Evolutionary conservation across 495 filamentous ascomycete species (phyloP).

Genomic region (Articulospora tetracladia): DNA sequence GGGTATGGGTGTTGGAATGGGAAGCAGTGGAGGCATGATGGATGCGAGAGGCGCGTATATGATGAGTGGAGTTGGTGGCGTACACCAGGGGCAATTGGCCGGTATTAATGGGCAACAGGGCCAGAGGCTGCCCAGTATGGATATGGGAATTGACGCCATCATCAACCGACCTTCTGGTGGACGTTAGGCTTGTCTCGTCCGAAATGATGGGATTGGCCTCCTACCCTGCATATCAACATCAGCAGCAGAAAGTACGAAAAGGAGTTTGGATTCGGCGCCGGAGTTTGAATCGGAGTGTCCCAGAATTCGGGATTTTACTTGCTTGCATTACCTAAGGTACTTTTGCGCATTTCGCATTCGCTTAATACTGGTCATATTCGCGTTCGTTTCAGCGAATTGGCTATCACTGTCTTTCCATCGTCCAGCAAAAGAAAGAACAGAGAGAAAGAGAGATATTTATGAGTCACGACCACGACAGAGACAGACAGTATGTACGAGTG

Average conservation of each 20-base stretch:
- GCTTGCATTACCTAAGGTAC: neutral
- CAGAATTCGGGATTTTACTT: neutral
- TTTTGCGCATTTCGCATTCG: neutral
- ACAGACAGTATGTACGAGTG: neutral
- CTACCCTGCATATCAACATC: neutral
- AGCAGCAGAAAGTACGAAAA: neutral
- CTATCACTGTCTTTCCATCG: neutral
- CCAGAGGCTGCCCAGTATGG: constrained; percentile 45
- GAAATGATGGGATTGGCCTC: neutral
- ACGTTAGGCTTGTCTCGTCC: neutral
- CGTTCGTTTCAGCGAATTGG: neutral
- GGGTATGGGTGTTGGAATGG: neutral
- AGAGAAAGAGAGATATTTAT: neutral
- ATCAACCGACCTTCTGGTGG: constrained; percentile 39
- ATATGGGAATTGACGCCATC: constrained; percentile 54
- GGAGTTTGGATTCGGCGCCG: neutral
- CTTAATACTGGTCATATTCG: neutral
- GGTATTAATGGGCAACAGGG: neutral
- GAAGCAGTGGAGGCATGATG: neutral
- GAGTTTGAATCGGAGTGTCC: neutral
- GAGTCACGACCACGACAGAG: neutral
- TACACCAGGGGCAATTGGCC: neutral
- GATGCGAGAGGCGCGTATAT: neutral
- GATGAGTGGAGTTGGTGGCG: neutral
- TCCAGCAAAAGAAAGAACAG: neutral